Evolutionary conservation across 108 stramenopile species (phyloP).

Genomic region (Nitzschia putrida): DNA sequence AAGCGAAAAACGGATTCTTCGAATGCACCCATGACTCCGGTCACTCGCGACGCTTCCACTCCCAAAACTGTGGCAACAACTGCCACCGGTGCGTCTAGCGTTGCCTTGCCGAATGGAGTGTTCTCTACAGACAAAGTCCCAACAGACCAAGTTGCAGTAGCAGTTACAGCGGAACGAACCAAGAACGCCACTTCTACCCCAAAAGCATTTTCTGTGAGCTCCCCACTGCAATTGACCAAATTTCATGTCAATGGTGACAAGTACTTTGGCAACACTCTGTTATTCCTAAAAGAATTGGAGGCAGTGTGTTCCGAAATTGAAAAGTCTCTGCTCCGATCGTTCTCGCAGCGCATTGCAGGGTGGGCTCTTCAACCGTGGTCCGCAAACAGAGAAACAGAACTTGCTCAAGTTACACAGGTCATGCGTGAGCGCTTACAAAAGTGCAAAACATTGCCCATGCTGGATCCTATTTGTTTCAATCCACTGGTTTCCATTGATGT

Average conservation of each 20-base stretch:
- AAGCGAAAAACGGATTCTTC: constrained; percentile 5
- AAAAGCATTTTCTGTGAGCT: background rate
- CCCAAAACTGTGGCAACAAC: background rate
- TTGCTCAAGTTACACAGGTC: constrained; percentile 61
- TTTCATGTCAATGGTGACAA: constrained; percentile 1
- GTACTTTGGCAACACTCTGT: constrained; percentile 52
- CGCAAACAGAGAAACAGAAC: constrained; percentile 70
- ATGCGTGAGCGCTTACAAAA: constrained; percentile 60
- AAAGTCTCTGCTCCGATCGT: constrained; percentile 65
- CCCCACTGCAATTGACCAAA: background rate
- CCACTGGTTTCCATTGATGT: constrained; percentile 56
- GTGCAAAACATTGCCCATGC: constrained; percentile 37
- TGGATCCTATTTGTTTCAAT: constrained; percentile 81
- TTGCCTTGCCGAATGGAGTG: background rate
- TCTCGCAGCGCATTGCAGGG: constrained; percentile 77
- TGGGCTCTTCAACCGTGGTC: constrained; percentile 83
- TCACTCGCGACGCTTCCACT: background rate
- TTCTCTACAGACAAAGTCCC: background rate
- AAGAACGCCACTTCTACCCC: background rate
- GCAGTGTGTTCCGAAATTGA: constrained; percentile 67
- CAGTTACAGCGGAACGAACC: background rate
- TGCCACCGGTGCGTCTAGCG: background rate
- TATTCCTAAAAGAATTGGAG: constrained; percentile 68
- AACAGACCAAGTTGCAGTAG: background rate
- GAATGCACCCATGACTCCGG: too few species aligned